phyloP scores from a whole-genome alignment of 192 early-diverging fungal species.

The Lobosporangium transversale region DNA sequence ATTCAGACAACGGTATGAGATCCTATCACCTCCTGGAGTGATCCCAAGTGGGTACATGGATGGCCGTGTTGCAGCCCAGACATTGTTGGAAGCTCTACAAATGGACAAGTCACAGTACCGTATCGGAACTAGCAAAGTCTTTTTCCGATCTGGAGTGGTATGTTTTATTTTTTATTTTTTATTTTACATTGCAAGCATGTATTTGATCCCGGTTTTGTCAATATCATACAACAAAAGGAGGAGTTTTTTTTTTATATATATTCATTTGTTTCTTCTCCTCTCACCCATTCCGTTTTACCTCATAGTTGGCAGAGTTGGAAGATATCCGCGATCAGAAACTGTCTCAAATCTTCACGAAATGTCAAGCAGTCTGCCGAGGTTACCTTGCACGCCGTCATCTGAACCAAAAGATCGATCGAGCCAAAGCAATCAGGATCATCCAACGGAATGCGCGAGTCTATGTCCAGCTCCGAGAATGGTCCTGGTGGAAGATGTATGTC shows the following conservation, averaged over 20 bases:
- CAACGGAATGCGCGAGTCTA: slow-evolving; percentile 94
- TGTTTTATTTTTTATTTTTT: slow-evolving; percentile 29
- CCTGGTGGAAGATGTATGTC: slow-evolving; percentile 96
- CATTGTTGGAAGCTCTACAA: slow-evolving; percentile 77
- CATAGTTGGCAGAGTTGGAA: slow-evolving; percentile 89
- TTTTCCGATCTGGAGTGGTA: slow-evolving; percentile 95
- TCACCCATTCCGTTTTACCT: not conserved
- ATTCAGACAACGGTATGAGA: slow-evolving; percentile 94
- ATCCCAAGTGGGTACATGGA: slow-evolving; percentile 88
- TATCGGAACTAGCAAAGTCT: slow-evolving; percentile 94
- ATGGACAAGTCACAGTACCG: slow-evolving; percentile 87
- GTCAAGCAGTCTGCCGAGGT: slow-evolving; percentile 91
- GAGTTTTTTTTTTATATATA: too few relatives aligned
- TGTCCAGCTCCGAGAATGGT: slow-evolving; percentile 89
- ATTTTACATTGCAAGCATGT: not conserved
- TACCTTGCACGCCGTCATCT: slow-evolving; percentile 76
- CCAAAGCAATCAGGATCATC: slow-evolving; percentile 87
- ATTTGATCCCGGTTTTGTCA: too few relatives aligned
- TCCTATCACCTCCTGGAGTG: slow-evolving; percentile 83
- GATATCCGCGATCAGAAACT: slow-evolving; percentile 88
- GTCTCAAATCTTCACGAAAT: slow-evolving; percentile 79
- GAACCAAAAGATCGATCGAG: slow-evolving; percentile 69
- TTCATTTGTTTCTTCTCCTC: not conserved
- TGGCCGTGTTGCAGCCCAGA: slow-evolving; percentile 84
- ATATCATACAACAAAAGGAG: too few relatives aligned